Percentiles rank a stretch among this genome's conserved stretches.
phyloP scores from a whole-genome alignment of 2,329 filamentous ascomycete genomes.

The Xylaria sp. region DNA sequence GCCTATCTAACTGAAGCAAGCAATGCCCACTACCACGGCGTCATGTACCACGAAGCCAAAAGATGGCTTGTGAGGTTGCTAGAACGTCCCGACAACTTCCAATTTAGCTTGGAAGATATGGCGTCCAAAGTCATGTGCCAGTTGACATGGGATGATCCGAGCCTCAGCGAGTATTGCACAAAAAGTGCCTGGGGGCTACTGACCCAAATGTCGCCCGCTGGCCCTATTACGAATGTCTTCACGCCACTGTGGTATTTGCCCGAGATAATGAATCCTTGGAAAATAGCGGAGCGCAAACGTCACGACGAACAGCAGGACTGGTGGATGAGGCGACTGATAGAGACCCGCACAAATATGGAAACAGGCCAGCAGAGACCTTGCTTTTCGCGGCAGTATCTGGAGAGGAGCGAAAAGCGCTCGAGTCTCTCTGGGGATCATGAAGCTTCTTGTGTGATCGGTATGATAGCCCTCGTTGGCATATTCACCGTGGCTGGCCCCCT shows the following conservation, averaged over 20 bases:
- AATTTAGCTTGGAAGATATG: conserved; percentile 59
- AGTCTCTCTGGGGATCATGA: conserved; percentile 42
- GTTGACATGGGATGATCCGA: conserved; percentile 59
- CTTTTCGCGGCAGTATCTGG: conserved; percentile 50
- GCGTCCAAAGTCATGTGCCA: conserved; percentile 62
- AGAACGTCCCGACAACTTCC: conserved; percentile 56
- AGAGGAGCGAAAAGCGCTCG: conserved; percentile 42
- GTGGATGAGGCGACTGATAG: conserved; percentile 55
- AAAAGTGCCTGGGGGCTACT: conserved; percentile 61
- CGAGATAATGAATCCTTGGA: conserved; percentile 58
- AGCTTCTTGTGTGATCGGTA: conserved; percentile 44
- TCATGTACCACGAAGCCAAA: conserved; percentile 60
- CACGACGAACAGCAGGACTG: conserved; percentile 59
- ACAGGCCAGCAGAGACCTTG: conserved; percentile 48
- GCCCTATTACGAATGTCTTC: conserved; percentile 62
- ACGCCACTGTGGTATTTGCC: conserved; percentile 61
- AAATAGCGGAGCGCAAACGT: conserved; percentile 56
- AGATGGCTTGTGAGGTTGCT: conserved; percentile 57
- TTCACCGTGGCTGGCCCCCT: conserved; percentile 46
- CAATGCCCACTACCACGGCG: conserved; percentile 42
- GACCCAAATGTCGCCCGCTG: conserved; percentile 63
- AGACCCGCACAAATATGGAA: conserved; percentile 47
- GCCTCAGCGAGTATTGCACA: conserved; percentile 53
- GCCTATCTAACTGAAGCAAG: conserved; percentile 52
- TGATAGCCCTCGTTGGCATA: conserved; percentile 47